phyloP scores from a whole-genome alignment of 805 yeast species.

The Babjeviella inositovora region DNA sequence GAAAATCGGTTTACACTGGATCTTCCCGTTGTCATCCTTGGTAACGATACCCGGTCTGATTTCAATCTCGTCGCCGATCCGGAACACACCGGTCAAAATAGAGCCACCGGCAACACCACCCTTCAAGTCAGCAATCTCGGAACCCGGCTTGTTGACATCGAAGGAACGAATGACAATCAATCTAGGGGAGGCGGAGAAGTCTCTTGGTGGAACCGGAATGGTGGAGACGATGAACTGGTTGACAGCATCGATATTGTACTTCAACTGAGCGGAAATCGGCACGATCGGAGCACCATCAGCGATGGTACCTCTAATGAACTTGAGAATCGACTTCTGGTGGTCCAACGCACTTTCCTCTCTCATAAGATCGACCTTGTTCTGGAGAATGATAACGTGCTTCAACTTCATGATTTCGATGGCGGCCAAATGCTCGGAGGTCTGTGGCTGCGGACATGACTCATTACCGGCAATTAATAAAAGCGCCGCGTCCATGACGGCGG shows the following conservation, averaged over 20 bases:
- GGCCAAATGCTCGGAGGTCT: constrained; percentile 97
- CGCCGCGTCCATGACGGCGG: constrained; percentile 99
- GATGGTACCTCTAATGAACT: constrained; percentile 91
- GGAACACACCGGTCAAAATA: constrained; percentile 90
- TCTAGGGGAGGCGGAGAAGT: constrained; percentile 85
- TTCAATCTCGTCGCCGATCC: constrained; percentile 95
- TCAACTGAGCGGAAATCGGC: constrained; percentile 97
- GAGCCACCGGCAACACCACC: constrained; percentile 99
- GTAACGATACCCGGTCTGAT: constrained; percentile 98
- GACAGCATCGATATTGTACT: constrained; percentile 96
- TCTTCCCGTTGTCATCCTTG: constrained; percentile 74
- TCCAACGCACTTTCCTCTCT: constrained; percentile 92
- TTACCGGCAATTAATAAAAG: constrained; percentile 91
- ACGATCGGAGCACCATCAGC: constrained; percentile 99
- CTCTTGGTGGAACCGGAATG: constrained; percentile 94
- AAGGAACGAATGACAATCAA: constrained; percentile 95
- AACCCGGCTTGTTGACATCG: constrained; percentile 98
- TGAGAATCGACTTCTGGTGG: constrained; percentile 84
- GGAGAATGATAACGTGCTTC: constrained; percentile 89
- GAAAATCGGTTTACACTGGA: constrained; percentile 91
- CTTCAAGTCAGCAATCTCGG: constrained; percentile 89
- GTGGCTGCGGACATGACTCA: constrained; percentile 99
- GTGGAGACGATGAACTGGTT: constrained; percentile 90
- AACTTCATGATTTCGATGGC: constrained; percentile 99
- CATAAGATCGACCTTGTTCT: constrained; percentile 97